Conservation (phyloP, 2,329 filamentous ascomycete species). For the Bipolaris oryzae region DNA sequence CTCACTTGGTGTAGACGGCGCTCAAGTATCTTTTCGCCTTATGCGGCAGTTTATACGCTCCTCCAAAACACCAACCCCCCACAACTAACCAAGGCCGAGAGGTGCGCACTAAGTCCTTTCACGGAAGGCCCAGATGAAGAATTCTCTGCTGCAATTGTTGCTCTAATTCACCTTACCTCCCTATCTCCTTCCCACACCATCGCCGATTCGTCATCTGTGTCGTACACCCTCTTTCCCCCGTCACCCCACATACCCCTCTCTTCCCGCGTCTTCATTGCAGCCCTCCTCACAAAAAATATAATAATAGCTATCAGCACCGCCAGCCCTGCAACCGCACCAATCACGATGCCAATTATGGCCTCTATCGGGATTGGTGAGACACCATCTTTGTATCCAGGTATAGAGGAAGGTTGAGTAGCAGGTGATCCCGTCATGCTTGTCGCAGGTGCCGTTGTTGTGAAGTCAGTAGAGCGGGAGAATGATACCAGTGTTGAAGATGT, state of each 20-base stretch:
- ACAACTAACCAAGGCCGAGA: too few relatives aligned
- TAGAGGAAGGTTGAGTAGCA: not conserved
- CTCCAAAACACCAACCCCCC: too few relatives aligned
- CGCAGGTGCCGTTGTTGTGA: not conserved
- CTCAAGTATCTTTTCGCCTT: too few relatives aligned
- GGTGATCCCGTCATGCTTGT: not conserved
- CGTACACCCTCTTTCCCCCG: not conserved
- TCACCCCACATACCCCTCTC: not conserved
- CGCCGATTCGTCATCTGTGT: not conserved
- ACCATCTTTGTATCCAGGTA: not conserved
- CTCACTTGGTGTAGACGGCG: too few relatives aligned
- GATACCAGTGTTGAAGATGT: too few relatives aligned
- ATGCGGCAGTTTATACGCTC: too few relatives aligned
- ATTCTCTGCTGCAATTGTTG: too few relatives aligned
- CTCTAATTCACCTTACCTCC: not conserved
- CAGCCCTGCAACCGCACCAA: constrained; percentile 21
- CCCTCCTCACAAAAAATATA: constrained; percentile 19
- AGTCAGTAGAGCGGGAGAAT: too few relatives aligned
- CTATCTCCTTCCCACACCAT: not conserved
- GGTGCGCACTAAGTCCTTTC: too few relatives aligned
- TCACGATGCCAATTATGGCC: constrained; percentile 19
- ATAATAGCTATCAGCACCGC: constrained; percentile 16
- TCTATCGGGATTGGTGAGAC: not conserved
- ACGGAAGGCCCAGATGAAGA: too few relatives aligned
- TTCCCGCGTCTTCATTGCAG: not conserved